Evolutionary conservation across 805 yeast species (phyloP), one percentile per base, ranked within the genome.

Genomic region (Saccharomycopsis sp.): DNA sequence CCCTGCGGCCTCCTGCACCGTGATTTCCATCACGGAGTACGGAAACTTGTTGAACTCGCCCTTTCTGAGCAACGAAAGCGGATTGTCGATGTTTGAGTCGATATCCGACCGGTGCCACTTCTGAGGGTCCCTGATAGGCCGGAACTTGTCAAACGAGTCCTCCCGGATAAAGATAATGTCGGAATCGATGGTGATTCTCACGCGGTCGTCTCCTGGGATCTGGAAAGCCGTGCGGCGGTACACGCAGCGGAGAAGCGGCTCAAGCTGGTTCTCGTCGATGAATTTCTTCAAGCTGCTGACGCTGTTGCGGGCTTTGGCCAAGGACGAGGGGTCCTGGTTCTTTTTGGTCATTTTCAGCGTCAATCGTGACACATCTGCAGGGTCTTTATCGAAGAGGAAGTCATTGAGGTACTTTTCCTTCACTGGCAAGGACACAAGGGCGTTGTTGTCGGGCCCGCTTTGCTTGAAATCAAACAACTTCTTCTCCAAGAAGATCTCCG

Each of bases 161-260:
- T 92, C 99, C 65, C 98, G 82, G 61, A 92, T 85, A 68, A 89
- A 91, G 55, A 85, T 68, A 57, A 94, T 82, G 69, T 94, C 94
- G 15, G 95, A 86, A 72, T 92, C 98, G 62, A 92, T 89, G 50
- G 89, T 85, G 61, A 94, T 84, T 69, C 98, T 84, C 44, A 91
- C 86, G 67, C 92, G 82, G 70, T 91, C 95, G 70, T 94, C 98
- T 59, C 97, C 97, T 2, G 99, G 99, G 65, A 92, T 92, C 76
- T 92, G 97, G 77, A 94, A 92, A 1, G 98, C 98, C 3, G 97
- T 89, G 71, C 98, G 81, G 48, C 90, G 88, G 74, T 89, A 90
- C 41, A 85, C 81, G 9, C 97, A 81, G 74, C 98, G 84, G 69
- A 94, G 73, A 44, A 89, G 82, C 14, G 99, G 99, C 71, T 89